These are phyloP conservation scores for Purpureocillium takamizusanense DNA, from an alignment of 2,329 filamentous ascomycete genomes.

Conservation along the genomic window DNA sequence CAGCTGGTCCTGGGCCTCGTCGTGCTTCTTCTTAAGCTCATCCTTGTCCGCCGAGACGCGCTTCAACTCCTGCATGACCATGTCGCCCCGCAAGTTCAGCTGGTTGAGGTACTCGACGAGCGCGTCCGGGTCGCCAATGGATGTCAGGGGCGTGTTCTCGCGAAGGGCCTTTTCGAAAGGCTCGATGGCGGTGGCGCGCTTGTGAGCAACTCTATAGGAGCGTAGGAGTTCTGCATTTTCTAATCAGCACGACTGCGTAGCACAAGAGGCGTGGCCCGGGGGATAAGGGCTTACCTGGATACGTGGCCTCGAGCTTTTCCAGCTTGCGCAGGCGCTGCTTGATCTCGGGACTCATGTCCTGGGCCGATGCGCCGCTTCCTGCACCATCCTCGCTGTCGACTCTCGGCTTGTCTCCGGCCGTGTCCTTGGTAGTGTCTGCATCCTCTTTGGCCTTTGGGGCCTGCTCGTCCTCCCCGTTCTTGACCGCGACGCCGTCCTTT, in stretches of 20 bases:
- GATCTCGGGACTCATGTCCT: conserved; percentile 65
- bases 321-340: conserved; percentile 69
- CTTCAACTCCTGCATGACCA: conserved; percentile 91
- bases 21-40: conserved; percentile 64
- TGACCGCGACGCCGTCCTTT: conserved; percentile 17
- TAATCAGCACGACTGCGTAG: conserved; percentile 3
- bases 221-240: conserved; percentile 62
- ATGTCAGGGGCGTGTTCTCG: conserved; percentile 85
- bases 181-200: conserved; percentile 78
- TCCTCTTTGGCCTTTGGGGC: conserved; percentile 11
- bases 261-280: background rate
- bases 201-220: conserved; percentile 86
- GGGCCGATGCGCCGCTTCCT: conserved; percentile 8
- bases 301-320: conserved; percentile 83
- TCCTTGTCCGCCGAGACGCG: conserved; percentile 76
- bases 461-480: conserved; percentile 13
- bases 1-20: conserved; percentile 57
- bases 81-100: conserved; percentile 74
- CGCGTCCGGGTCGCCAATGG: conserved; percentile 75
- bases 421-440: conserved; percentile 10
- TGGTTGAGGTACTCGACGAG: conserved; percentile 87
- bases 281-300: conserved; percentile 57
- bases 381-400: conserved; percentile 7
- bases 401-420: conserved; percentile 6
- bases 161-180: conserved; percentile 86